These are phyloP conservation scores for Bothriochloa decipiens DNA, from an alignment of 176 grass and related monocot genomes.

Conservation along the genomic window DNA sequence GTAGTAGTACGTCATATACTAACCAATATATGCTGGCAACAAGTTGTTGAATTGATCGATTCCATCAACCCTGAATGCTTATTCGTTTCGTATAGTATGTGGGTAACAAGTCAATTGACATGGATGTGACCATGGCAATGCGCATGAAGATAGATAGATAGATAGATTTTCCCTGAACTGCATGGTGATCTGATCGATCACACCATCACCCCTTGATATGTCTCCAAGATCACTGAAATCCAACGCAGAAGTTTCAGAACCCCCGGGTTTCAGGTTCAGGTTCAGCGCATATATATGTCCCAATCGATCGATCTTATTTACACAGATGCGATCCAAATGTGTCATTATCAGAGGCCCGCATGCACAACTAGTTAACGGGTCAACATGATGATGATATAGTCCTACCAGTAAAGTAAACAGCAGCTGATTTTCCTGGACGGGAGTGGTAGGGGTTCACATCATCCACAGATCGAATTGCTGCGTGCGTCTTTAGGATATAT, in stretches of 20 bases:
- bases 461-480: neutral
- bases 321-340: neutral
- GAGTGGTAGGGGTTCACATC: slow-evolving; percentile 5
- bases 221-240: neutral
- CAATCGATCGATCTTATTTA: slow-evolving; percentile 13
- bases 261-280: neutral
- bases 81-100: neutral
- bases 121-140: slow-evolving; percentile 13
- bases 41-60: slow-evolving; percentile 39
- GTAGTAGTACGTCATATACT: neutral
- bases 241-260: neutral
- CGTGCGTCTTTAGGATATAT: neutral
- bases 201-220: neutral
- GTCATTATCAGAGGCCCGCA: slow-evolving; percentile 29
- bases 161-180: slow-evolving; percentile 12
- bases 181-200: slow-evolving; percentile 36
- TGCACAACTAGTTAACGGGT: slow-evolving; percentile 22
- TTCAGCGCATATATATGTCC: slow-evolving; percentile 15
- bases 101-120: neutral
- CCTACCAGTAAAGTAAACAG: neutral
- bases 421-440: neutral
- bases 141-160: slow-evolving; percentile 4
- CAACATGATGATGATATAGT: neutral
- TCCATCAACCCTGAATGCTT: neutral
- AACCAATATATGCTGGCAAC: neutral